These are phyloP conservation scores for Backusella sp. DNA, from an alignment of 192 early-diverging fungal genomes.

Conservation along the genomic window DNA sequence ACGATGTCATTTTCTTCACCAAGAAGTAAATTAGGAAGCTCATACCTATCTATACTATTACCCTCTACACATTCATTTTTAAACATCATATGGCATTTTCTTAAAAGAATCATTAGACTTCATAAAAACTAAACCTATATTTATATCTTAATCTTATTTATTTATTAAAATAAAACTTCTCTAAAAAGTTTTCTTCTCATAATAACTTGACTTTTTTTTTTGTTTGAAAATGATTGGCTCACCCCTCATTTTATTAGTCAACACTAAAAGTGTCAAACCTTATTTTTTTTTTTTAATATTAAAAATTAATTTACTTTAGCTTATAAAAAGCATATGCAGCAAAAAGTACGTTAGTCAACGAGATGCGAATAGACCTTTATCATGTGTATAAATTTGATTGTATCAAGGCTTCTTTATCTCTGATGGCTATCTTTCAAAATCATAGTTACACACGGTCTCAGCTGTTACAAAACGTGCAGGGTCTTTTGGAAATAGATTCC, in stretches of 20 bases:
- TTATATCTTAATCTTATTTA: neutral
- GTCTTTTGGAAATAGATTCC: neutral
- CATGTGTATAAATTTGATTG: neutral
- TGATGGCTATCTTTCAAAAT: neutral
- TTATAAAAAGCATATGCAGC: neutral
- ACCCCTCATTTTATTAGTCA: neutral
- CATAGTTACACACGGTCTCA: neutral
- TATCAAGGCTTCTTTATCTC: neutral
- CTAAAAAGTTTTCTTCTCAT: neutral
- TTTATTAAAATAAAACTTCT: neutral
- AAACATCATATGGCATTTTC: slow-evolving; percentile 5
- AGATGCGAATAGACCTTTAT: neutral
- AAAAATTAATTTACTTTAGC: neutral
- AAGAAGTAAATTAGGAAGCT: neutral
- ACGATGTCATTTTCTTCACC: neutral
- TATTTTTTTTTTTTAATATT: neutral
- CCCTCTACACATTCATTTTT: neutral
- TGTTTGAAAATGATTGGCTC: slow-evolving; percentile 6
- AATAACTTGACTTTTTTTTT: neutral
- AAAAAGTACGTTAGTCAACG: neutral
- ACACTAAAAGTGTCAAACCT: neutral
- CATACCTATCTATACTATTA: neutral
- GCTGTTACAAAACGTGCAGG: slow-evolving; percentile 2
- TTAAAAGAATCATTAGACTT: neutral
- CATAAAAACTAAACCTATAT: neutral